These are phyloP conservation scores for Aspergillus udagawae DNA, from an alignment of 2,329 filamentous ascomycete genomes.

Conservation along the genomic window DNA sequence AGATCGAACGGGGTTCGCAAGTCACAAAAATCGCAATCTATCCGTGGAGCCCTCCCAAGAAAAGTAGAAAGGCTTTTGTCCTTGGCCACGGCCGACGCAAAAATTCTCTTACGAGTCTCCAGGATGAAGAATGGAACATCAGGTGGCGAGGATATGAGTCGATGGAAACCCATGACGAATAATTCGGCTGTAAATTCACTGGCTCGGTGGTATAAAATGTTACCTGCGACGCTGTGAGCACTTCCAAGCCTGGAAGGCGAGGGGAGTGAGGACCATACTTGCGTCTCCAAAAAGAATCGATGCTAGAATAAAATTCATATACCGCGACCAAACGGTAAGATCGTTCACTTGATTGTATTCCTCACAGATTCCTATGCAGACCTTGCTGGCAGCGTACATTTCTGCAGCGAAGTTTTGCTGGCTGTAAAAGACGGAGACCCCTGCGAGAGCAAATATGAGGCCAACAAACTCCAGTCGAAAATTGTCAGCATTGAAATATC, in stretches of 20 bases:
- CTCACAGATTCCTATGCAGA: constrained; percentile 12
- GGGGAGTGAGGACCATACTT: constrained; percentile 11
- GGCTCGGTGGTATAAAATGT: neutral
- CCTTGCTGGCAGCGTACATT: constrained; percentile 17
- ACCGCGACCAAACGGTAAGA: constrained; percentile 17
- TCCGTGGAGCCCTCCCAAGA: constrained; percentile 26
- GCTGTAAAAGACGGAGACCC: constrained; percentile 5
- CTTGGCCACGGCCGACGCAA: constrained; percentile 21
- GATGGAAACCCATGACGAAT: neutral
- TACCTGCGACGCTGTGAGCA: neutral
- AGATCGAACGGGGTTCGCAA: constrained; percentile 24
- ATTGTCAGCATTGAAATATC: constrained; percentile 12
- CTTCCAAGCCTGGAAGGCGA: neutral
- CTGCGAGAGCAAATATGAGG: constrained; percentile 18
- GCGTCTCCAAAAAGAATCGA: constrained; percentile 17
- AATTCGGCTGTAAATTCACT: neutral
- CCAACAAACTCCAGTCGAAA: constrained; percentile 23
- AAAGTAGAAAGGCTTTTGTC: constrained; percentile 30
- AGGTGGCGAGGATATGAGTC: neutral
- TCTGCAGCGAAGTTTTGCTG: constrained; percentile 9
- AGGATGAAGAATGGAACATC: constrained; percentile 24
- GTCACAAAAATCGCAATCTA: constrained; percentile 27
- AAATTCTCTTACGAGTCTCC: constrained; percentile 23
- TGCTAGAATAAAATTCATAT: constrained; percentile 12
- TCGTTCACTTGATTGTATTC: too few relatives aligned